Percentiles rank a stretch among this genome's conserved stretches.
These are phyloP conservation scores for Apiosordaria backusii DNA, from an alignment of 495 filamentous ascomycete genomes.

Conservation along the genomic window DNA sequence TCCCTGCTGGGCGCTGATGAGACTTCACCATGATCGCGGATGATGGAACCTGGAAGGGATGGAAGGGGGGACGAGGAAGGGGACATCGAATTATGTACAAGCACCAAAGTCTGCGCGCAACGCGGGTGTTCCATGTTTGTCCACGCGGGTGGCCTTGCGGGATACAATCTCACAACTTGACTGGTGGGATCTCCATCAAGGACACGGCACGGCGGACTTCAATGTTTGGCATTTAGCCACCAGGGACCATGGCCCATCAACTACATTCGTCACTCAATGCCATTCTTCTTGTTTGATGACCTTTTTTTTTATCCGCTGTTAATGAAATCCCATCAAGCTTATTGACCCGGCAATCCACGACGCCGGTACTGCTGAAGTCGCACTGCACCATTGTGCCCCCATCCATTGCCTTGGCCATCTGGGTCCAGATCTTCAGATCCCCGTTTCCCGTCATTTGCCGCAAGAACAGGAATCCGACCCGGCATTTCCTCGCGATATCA, in stretches of 20 bases:
- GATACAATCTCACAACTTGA: not conserved
- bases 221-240: conserved; percentile 5
- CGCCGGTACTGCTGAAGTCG: conserved; percentile 1
- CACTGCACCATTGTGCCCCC: not conserved
- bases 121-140: no score
- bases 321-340: not conserved
- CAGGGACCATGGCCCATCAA: not conserved
- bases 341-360: not conserved
- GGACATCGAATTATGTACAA: no score
- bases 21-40: not conserved
- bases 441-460: not conserved
- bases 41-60: no score
- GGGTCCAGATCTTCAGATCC: not conserved
- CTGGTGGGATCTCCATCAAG: not conserved
- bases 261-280: not conserved
- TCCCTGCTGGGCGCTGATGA: not conserved
- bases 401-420: not conserved
- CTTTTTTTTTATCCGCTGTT: conserved; percentile 1
- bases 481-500: not conserved
- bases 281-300: conserved; percentile 1
- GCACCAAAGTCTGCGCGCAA: no score
- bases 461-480: not conserved
- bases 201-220: not conserved
- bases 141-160: not conserved
- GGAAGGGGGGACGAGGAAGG: no score